phyloP scores from a whole-genome alignment of 2,329 filamentous ascomycete species.

The Metarhizium guizhouense region DNA sequence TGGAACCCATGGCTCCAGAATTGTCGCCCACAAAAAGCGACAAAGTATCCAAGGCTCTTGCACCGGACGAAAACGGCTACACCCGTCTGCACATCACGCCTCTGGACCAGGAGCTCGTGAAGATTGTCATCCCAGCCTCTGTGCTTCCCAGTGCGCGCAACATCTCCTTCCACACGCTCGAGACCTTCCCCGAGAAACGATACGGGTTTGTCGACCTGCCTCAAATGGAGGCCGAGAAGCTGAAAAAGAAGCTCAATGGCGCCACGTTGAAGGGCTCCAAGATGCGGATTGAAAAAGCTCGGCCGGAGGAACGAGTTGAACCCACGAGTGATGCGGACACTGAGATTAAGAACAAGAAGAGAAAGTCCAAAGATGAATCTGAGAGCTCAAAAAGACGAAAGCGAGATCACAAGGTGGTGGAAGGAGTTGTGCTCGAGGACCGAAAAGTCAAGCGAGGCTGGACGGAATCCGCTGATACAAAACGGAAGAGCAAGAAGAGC shows the following conservation, averaged over 20 bases:
- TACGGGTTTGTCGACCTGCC: constrained; percentile 90
- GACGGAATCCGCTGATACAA: constrained; percentile 57
- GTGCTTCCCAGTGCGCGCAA: constrained; percentile 60
- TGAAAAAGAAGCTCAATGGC: constrained; percentile 86
- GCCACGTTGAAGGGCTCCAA: constrained; percentile 77
- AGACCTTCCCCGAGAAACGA: constrained; percentile 80
- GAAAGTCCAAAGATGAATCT: constrained; percentile 25
- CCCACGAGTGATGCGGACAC: constrained; percentile 24
- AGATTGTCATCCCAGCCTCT: constrained; percentile 60
- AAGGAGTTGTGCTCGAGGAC: constrained; percentile 63
- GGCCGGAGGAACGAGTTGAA: constrained; percentile 38
- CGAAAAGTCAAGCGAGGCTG: constrained; percentile 83
- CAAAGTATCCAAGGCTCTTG: background rate
- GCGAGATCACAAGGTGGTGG: constrained; percentile 39
- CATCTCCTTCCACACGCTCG: constrained; percentile 78
- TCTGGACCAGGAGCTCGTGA: constrained; percentile 65
- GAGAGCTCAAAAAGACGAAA: constrained; percentile 38
- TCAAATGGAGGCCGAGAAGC: constrained; percentile 71
- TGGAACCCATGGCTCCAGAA: background rate
- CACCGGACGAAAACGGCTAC: constrained; percentile 15
- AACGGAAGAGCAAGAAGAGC: constrained; percentile 39
- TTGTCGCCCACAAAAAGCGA: background rate
- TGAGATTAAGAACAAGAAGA: constrained; percentile 13
- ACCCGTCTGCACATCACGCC: constrained; percentile 73
- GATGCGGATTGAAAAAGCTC: constrained; percentile 74